Percentiles rank a stretch among this genome's conserved stretches.
Conservation (phyloP, 1,139 yeast genomes). For the Groenewaldozyma auringiensis region DNA sequence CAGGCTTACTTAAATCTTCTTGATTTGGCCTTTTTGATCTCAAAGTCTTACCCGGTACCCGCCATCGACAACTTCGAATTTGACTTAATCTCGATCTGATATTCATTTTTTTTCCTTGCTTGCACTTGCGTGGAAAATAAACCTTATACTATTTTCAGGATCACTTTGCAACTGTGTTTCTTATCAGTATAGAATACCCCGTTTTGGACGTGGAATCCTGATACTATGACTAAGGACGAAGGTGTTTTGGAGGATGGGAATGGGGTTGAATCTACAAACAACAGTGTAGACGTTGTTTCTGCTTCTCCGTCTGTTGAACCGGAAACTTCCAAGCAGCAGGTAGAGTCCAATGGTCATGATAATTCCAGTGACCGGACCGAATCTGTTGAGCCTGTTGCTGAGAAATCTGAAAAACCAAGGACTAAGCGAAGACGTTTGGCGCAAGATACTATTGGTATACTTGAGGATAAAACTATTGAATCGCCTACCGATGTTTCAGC, state of each 20-base stretch:
- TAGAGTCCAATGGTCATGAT: not conserved
- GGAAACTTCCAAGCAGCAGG: not conserved
- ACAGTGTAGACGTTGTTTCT: not conserved
- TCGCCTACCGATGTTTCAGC: slow-evolving; percentile 49
- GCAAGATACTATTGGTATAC: slow-evolving; percentile 46
- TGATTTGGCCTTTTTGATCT: too few species aligned
- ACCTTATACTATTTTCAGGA: too few species aligned
- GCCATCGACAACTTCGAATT: not conserved
- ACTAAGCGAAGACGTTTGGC: slow-evolving; percentile 28
- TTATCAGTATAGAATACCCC: not conserved
- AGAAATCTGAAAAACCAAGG: not conserved
- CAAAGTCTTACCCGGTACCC: too few species aligned
- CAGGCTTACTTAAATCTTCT: too few species aligned
- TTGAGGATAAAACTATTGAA: slow-evolving; percentile 53
- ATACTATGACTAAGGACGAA: not conserved
- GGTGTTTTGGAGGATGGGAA: not conserved
- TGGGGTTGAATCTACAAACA: not conserved
- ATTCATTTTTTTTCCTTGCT: too few species aligned
- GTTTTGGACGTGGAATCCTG: not conserved
- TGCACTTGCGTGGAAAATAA: too few species aligned
- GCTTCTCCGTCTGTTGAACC: not conserved
- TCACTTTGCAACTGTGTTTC: slow-evolving; percentile 6
- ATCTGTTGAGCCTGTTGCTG: slow-evolving; percentile 1
- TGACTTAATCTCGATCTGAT: too few species aligned
- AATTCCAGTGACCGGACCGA: not conserved